phyloP scores from a whole-genome alignment of 2,329 filamentous ascomycete genomes.

The Talaromyces verruculosus region DNA sequence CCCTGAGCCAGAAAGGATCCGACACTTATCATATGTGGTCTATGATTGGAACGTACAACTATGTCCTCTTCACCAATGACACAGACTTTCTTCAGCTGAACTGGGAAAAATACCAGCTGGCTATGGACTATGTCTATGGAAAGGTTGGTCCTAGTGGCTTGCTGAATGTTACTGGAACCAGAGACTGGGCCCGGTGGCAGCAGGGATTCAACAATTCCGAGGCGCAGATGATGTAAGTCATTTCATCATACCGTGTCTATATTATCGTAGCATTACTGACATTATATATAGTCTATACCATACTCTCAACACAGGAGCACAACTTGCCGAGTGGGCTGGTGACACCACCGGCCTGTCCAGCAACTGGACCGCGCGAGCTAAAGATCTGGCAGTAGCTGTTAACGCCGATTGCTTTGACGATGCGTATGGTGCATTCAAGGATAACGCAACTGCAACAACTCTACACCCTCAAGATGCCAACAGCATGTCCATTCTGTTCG shows the following conservation, averaged over 20 bases:
- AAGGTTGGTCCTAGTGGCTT: constrained; percentile 50
- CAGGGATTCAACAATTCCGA: constrained; percentile 54
- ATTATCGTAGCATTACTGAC: background rate
- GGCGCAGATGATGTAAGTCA: constrained; percentile 50
- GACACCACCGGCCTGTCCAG: constrained; percentile 42
- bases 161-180: constrained; percentile 50
- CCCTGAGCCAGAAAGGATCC: constrained; percentile 35
- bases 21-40: constrained; percentile 51
- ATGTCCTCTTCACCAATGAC: constrained; percentile 58
- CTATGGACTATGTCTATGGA: constrained; percentile 48
- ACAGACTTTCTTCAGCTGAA: constrained; percentile 47
- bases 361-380: constrained; percentile 45
- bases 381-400: constrained; percentile 47
- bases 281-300: constrained; percentile 47
- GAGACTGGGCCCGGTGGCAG: constrained; percentile 55
- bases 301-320: constrained; percentile 54
- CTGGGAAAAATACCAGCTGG: constrained; percentile 52
- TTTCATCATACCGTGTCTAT: background rate
- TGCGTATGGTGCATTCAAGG: constrained; percentile 52
- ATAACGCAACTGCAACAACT: constrained; percentile 53
- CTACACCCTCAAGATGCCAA: constrained; percentile 63
- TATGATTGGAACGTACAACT: constrained; percentile 60
- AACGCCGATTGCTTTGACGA: constrained; percentile 53
- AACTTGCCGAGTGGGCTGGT: constrained; percentile 51
- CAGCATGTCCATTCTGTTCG: constrained; percentile 55